These are phyloP conservation scores for Craterostigma plantagineum DNA, from an alignment of 257 asterid species.

Conservation along the genomic window DNA sequence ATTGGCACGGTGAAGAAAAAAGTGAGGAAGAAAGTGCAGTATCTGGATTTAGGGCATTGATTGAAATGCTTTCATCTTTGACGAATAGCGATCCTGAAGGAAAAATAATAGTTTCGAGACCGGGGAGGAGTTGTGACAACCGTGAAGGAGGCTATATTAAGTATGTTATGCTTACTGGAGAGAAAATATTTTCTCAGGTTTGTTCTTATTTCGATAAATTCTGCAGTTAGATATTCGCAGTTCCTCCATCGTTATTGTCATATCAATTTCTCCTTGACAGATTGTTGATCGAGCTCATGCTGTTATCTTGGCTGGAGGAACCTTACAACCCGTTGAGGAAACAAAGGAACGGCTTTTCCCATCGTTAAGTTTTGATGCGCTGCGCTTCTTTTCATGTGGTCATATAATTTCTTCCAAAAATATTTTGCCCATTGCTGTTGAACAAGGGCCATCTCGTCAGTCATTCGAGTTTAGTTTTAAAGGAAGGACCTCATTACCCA, in stretches of 20 bases:
- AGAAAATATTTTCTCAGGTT: conserved; percentile 85
- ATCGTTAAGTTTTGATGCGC: conserved; percentile 28
- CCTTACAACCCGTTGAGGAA: conserved; percentile 92
- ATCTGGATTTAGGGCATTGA: conserved; percentile 66
- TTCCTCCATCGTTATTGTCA: conserved; percentile 2
- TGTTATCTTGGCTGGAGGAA: conserved; percentile 85
- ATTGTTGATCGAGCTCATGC: conserved; percentile 69
- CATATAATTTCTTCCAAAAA: conserved; percentile 77
- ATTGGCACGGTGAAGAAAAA: conserved; percentile 16
- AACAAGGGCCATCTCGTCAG: conserved; percentile 71
- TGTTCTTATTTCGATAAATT: conserved; percentile 5
- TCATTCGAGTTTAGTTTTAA: conserved; percentile 73
- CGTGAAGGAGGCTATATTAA: conserved; percentile 58
- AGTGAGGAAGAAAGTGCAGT: conserved; percentile 50
- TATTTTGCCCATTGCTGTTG: conserved; percentile 72
- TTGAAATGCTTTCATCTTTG: conserved; percentile 48
- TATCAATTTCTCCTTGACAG: conserved; percentile 16
- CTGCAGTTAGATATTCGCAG: background rate
- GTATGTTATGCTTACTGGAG: conserved; percentile 95
- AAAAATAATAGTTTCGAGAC: conserved; percentile 49
- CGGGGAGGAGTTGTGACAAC: conserved; percentile 20
- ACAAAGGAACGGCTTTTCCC: conserved; percentile 86
- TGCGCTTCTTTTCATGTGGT: conserved; percentile 76
- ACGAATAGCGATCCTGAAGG: conserved; percentile 72
- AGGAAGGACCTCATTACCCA: conserved; percentile 52